Base-by-base conservation (phyloP, 1,139 yeast genomes). In the Geotrichum restrictum region DNA sequence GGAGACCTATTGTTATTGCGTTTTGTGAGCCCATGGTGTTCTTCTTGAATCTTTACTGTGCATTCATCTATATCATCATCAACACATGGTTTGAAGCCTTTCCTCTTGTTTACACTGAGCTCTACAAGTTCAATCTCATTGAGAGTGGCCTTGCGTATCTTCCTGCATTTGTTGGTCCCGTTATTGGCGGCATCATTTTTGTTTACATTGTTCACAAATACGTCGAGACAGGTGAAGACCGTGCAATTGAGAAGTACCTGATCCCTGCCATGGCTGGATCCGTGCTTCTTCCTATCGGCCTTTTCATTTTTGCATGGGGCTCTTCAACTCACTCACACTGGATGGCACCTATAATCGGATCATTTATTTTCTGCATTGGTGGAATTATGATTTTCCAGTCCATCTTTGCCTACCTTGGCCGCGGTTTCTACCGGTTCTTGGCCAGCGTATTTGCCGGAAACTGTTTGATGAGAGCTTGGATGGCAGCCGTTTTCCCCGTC, bases 271-370 rank as follows among this genome's bases (percentile, higher is more conserved):
- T 78, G 59, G 58, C 71, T 47, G 82, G 79, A 27, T 81, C 89
- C 1, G 65, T 83, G 32, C 75, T 80, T 22, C 71, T 85, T 55
- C 91, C 91, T 14, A 72, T 81, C 34, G 77, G 88, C 0, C 74
- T 86, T 54, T 84, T 86, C 67, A 84, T 94, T 87, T 74, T 85
- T 56, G 93, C 85, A 7, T 87, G 95, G 95, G 75, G 88, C 3
- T 78, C 88, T 3, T 77, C 79, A 62, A 58, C 59, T 2, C 57
- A 62, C 2, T 79, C 85, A 29, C 94, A 86, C 67, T 88, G 94
- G 94, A 82, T 86, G 73, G 85, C 82, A 14, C 89, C 95, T 14
- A 74, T 82, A 38, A 79, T 85, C 19, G 82, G 93, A 0, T 89
- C 88, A 58, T 76, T 81, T 38, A 85, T 89, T 37, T 86, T 86